Evolutionary conservation across 2,329 filamentous ascomycete species (phyloP).

Genomic region (Talaromyces marneffei): DNA sequence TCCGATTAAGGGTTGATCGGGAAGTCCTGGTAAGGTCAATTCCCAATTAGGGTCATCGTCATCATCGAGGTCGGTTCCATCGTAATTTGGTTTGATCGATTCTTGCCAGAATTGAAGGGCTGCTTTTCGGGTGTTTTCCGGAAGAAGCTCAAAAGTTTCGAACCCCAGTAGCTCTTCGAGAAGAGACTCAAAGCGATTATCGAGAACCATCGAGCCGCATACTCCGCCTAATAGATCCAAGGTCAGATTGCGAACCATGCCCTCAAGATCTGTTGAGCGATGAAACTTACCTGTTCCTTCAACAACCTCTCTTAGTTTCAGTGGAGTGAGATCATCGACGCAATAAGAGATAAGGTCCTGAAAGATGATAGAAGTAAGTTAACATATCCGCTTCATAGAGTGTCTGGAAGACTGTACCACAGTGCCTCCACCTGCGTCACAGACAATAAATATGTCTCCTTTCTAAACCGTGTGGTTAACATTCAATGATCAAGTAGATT

Average conservation of each 20-base stretch:
- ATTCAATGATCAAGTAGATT: no score
- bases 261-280: not conserved
- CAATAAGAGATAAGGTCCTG: conserved; percentile 31
- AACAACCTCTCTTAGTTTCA: conserved; percentile 24
- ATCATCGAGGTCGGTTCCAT: conserved; percentile 19
- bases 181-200: conserved; percentile 24
- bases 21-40: conserved; percentile 22
- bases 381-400: not conserved
- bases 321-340: conserved; percentile 20
- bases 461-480: conserved; percentile 13
- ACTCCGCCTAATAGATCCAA: conserved; percentile 20
- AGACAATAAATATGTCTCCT: conserved; percentile 30
- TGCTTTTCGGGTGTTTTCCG: conserved; percentile 21
- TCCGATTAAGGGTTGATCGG: conserved; percentile 19
- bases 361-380: not conserved
- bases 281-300: conserved; percentile 22
- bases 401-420: conserved; percentile 20
- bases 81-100: conserved; percentile 23
- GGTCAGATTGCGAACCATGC: not conserved
- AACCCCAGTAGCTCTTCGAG: conserved; percentile 23
- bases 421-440: conserved; percentile 36
- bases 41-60: conserved; percentile 20
- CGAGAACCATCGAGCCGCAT: conserved; percentile 29
- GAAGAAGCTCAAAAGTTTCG: conserved; percentile 24
- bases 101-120: conserved; percentile 28